Evolutionary conservation across 208 protist species (phyloP), one percentile per base, ranked within the genome.

Genomic region (Leishmania martiniquensis): DNA sequence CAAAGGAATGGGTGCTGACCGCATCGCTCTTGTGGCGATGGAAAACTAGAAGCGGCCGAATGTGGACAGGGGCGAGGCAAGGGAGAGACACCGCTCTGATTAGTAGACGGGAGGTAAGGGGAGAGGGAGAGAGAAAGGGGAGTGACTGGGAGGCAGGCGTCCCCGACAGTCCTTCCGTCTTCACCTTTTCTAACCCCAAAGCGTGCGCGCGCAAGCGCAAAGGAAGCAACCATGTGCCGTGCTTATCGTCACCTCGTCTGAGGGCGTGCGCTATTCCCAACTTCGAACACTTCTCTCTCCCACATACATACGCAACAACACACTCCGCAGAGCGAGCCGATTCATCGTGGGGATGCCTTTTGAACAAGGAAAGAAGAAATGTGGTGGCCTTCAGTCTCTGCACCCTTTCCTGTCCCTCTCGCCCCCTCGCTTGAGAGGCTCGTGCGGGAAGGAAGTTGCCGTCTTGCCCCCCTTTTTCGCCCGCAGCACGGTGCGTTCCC

Each of bases 51-150:
- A 10, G 25, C 39, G 37, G 42, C 10, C 10, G 63, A 25, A 20
- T 47, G 39, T 29, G 42, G 20, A 10, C 63, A 29, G 22, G 42
- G 5, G 17, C 42, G 20, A 49, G 29, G 42, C 39, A n/a, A 45
- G 25, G 63, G 63, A 49, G 62, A 45, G 62, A 69, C 20, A 69
- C 39, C 25, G 29, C 63, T 25, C 63, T 69, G 39, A 25, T 69
- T 49, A n/a, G 10, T n/a, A 22, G 62, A 29, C 20, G 29, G 13
- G 37, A 12, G 29, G 34, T 29, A 39, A 44, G 44, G 9, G 5
- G 13, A n/a, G 4, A 67, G 13, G 22, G 57, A 34, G 4, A 12
- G n/a, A 66, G 37, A 9, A 44, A 34, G 13, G 34, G 0, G 22
- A 34, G 4, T 62, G 57, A 29, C 57, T 34, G 55, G 55, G n/a